Conservation (phyloP, 2,329 filamentous ascomycete genomes). For the Bipolaris gigantea region DNA sequence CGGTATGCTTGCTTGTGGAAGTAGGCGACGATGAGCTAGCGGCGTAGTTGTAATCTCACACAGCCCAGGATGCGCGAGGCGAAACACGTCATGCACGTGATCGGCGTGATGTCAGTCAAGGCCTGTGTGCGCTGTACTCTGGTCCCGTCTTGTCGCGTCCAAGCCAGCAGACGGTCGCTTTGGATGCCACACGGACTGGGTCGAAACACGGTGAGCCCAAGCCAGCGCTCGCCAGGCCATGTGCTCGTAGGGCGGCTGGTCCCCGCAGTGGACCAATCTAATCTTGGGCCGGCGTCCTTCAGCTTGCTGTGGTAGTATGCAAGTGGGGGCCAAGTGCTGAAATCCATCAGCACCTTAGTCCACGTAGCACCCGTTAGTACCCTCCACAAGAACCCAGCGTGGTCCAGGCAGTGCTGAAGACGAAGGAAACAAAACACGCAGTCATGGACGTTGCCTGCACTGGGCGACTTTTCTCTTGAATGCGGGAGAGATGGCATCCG, state of each 20-base stretch:
- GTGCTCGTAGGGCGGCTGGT: slow-evolving; percentile 4
- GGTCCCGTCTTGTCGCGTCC: neutral
- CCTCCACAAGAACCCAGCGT: neutral
- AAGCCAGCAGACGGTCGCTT: neutral
- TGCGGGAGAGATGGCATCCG: slow-evolving; percentile 1
- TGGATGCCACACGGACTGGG: neutral
- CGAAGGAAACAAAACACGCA: neutral
- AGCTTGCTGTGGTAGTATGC: slow-evolving; percentile 5
- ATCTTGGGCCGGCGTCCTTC: slow-evolving; percentile 17
- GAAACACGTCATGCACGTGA: slow-evolving; percentile 34
- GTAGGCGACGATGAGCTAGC: slow-evolving; percentile 12
- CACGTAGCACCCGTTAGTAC: neutral
- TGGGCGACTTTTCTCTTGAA: neutral
- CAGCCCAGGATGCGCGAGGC: slow-evolving; percentile 13
- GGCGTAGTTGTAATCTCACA: slow-evolving; percentile 11
- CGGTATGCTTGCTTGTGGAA: slow-evolving; percentile 14
- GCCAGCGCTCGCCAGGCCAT: neutral
- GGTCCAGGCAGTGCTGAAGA: neutral
- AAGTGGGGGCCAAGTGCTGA: slow-evolving; percentile 8
- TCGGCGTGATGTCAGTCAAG: slow-evolving; percentile 27
- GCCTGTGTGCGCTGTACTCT: neutral
- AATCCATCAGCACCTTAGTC: slow-evolving; percentile 2
- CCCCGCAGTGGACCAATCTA: slow-evolving; percentile 16
- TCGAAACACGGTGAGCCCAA: neutral
- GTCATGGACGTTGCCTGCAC: neutral